A percentile compares a stretch with the other conserved stretches of the same genome.
phyloP scores from a whole-genome alignment of 306 rosid species.

The Calophaca sinica region DNA sequence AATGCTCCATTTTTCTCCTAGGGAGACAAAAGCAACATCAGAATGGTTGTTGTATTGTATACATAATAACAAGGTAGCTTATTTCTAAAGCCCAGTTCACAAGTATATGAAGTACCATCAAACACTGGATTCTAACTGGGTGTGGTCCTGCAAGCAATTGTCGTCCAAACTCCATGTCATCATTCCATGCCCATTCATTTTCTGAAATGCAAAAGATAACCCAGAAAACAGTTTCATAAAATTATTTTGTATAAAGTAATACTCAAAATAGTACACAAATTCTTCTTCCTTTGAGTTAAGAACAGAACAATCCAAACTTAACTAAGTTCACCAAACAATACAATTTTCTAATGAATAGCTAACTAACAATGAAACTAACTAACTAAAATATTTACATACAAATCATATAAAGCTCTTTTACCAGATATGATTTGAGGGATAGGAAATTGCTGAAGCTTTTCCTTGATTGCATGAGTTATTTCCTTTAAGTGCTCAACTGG shows the following conservation, averaged over 20 bases:
- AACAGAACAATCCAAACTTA: background rate
- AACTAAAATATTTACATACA: background rate
- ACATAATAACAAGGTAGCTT: conserved; percentile 13
- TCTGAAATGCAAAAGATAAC: conserved; percentile 45
- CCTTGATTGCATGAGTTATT: conserved; percentile 44
- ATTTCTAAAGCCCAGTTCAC: conserved; percentile 3
- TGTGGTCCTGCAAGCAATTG: conserved; percentile 86
- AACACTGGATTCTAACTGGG: conserved; percentile 63
- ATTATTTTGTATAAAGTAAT: conserved; percentile 5
- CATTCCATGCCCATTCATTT: conserved; percentile 66
- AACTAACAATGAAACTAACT: background rate
- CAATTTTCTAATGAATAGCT: background rate
- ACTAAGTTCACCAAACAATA: background rate
- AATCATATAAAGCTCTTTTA: conserved; percentile 34
- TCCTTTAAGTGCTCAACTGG: conserved; percentile 54
- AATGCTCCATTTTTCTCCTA: background rate
- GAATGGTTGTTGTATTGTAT: conserved; percentile 1
- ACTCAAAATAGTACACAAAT: background rate
- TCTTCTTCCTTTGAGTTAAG: background rate
- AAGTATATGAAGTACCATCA: conserved; percentile 53
- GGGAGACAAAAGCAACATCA: background rate
- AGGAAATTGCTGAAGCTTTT: conserved; percentile 47
- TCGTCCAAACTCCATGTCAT: conserved; percentile 78
- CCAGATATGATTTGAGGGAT: conserved; percentile 64
- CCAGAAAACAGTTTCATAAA: conserved; percentile 15